Evolutionary conservation across 345 rosid species (phyloP).

Genomic region (Brassica juncea): DNA sequence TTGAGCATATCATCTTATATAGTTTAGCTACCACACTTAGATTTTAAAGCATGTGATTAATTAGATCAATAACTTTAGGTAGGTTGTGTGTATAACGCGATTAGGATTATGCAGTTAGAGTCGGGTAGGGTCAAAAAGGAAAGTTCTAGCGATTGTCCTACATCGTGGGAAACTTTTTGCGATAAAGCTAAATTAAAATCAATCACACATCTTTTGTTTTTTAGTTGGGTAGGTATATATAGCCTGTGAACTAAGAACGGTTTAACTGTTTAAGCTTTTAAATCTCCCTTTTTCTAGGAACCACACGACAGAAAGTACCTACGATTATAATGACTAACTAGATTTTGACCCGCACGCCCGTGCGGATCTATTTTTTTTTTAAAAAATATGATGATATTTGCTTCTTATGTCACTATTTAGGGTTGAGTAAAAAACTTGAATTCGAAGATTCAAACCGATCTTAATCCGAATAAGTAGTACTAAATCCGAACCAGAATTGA

Average conservation of each 20-base stretch:
- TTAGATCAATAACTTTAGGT: slow-evolving; percentile 6
- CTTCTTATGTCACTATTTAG: too few relatives aligned
- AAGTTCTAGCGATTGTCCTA: slow-evolving; percentile 22
- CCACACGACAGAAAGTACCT: slow-evolving; percentile 36
- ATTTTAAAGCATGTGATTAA: not conserved
- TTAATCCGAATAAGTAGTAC: too few relatives aligned
- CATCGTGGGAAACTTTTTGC: slow-evolving; percentile 38
- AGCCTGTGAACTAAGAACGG: slow-evolving; percentile 21
- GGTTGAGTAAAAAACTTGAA: too few relatives aligned
- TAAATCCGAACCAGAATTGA: too few relatives aligned
- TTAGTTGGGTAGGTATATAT: slow-evolving; percentile 40
- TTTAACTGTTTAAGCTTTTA: slow-evolving; percentile 26
- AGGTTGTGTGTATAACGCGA: slow-evolving; percentile 13
- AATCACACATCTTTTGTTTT: slow-evolving; percentile 28
- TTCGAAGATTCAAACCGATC: too few relatives aligned
- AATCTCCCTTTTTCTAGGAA: slow-evolving; percentile 26
- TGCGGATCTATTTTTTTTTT: too few relatives aligned
- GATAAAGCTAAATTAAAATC: slow-evolving; percentile 21
- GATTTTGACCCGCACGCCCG: too few relatives aligned
- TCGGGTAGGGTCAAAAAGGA: slow-evolving; percentile 29
- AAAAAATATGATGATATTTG: too few relatives aligned
- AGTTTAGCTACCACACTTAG: not conserved
- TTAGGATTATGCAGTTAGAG: slow-evolving; percentile 25
- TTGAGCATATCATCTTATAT: not conserved
- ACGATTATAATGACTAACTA: too few relatives aligned